Percentiles rank a stretch among this genome's conserved stretches.
Evolutionary conservation across 768 basidiomycete genomes (phyloP).

Genomic region (Strobilomyces confusus): DNA sequence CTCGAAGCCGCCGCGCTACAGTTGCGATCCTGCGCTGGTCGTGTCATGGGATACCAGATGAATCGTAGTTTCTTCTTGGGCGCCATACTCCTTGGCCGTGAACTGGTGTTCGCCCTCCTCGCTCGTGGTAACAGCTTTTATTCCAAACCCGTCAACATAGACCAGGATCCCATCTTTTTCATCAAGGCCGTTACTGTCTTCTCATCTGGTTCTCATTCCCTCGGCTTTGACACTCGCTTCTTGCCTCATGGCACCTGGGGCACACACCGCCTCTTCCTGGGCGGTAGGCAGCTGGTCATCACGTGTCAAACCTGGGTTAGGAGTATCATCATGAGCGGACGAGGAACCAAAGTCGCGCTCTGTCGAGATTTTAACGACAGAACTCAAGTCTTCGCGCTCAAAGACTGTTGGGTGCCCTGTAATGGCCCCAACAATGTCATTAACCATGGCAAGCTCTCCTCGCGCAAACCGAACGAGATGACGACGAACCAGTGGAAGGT

Average conservation of each 20-base stretch:
- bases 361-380: neutral
- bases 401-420: neutral
- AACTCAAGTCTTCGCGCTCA: neutral
- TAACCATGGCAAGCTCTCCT: neutral
- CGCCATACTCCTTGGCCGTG: neutral
- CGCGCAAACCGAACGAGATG: neutral
- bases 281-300: neutral
- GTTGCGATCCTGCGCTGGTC: too few species aligned
- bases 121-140: neutral
- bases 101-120: neutral
- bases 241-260: neutral
- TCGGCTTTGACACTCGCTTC: neutral
- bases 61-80: neutral
- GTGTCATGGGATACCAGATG: neutral
- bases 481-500: neutral
- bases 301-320: neutral
- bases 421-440: neutral
- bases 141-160: neutral
- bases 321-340: neutral
- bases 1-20: neutral
- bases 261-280: neutral
- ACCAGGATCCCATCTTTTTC: neutral
- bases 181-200: neutral
- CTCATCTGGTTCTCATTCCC: neutral
- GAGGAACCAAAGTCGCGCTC: neutral